Evolutionary conservation across 306 rosid genomes (phyloP).

Genomic region (Geum urbanum): DNA sequence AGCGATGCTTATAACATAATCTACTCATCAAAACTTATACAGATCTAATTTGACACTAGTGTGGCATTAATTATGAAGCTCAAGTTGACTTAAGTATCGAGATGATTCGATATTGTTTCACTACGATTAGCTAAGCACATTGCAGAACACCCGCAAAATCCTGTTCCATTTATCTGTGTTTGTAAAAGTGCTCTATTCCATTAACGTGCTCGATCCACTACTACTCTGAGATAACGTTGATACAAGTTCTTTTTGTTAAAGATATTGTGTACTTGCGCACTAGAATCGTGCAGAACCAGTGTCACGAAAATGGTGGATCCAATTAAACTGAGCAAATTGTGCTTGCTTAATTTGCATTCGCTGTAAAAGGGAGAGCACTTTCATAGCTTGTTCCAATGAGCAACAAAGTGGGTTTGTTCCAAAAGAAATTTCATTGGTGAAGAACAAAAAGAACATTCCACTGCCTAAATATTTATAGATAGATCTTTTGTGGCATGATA

Average conservation of each 20-base stretch:
- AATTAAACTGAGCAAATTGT: background rate
- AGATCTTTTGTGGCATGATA: background rate
- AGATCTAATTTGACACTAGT: background rate
- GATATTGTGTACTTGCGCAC: background rate
- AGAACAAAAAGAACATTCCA: background rate
- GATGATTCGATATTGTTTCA: background rate
- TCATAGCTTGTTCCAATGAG: background rate
- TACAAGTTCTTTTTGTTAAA: background rate
- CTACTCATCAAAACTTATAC: background rate
- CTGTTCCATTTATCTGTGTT: background rate
- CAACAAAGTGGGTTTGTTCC: background rate
- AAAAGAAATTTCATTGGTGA: background rate
- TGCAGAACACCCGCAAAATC: constrained; percentile 7
- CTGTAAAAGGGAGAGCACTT: background rate
- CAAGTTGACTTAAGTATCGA: background rate
- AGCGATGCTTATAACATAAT: background rate
- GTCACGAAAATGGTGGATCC: background rate
- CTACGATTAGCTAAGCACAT: background rate
- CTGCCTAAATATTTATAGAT: background rate
- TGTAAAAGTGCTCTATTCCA: background rate
- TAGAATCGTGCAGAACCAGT: background rate
- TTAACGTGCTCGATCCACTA: background rate
- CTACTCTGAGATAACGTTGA: constrained; percentile 2
- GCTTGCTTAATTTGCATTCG: background rate
- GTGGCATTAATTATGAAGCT: background rate